Evolutionary conservation across 2,329 filamentous ascomycete genomes (phyloP).

Genomic region (Chaetothyriales sp.): DNA sequence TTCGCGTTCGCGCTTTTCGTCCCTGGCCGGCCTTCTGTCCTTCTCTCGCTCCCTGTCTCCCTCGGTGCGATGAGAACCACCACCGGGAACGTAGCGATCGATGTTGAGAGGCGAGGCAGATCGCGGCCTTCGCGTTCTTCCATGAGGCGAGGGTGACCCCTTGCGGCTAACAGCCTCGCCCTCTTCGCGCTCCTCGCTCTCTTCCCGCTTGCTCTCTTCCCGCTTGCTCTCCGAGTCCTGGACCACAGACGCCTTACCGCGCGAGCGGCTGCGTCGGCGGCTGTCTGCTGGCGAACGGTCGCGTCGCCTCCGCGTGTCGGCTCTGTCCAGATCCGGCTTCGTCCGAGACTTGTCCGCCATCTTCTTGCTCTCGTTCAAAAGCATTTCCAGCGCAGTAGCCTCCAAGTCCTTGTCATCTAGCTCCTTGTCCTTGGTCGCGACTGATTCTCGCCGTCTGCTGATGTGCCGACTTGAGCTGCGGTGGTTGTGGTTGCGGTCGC

Average conservation of each 20-base stretch:
- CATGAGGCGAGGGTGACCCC: slow-evolving; percentile 9
- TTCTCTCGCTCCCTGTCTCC: slow-evolving; percentile 19
- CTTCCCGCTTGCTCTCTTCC: slow-evolving; percentile 1
- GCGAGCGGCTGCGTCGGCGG: slow-evolving; percentile 15
- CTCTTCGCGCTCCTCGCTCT: slow-evolving; percentile 14
- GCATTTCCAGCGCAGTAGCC: slow-evolving; percentile 39
- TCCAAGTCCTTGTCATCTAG: slow-evolving; percentile 43
- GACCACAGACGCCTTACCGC: slow-evolving; percentile 6
- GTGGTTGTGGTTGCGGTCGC: slow-evolving; percentile 24
- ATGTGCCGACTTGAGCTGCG: slow-evolving; percentile 9
- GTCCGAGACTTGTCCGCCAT: slow-evolving; percentile 38
- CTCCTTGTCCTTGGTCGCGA: slow-evolving; percentile 23
- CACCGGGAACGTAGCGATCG: slow-evolving; percentile 33
- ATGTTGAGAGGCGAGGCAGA: slow-evolving; percentile 23
- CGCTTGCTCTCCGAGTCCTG: slow-evolving; percentile 4
- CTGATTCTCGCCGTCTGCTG: slow-evolving; percentile 20
- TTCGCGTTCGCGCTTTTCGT: slow-evolving; percentile 8
- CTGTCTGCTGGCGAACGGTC: slow-evolving; percentile 15
- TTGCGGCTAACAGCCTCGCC: slow-evolving; percentile 15
- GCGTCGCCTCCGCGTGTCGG: slow-evolving; percentile 18
- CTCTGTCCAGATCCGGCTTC: slow-evolving; percentile 35
- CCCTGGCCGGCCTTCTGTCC: slow-evolving; percentile 14
- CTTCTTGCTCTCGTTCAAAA: slow-evolving; percentile 42
- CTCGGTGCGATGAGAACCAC: slow-evolving; percentile 17
- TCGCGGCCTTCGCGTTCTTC: slow-evolving; percentile 18